phyloP scores from a whole-genome alignment of 768 basidiomycete genomes.

The Fistulinella prunicolor region DNA sequence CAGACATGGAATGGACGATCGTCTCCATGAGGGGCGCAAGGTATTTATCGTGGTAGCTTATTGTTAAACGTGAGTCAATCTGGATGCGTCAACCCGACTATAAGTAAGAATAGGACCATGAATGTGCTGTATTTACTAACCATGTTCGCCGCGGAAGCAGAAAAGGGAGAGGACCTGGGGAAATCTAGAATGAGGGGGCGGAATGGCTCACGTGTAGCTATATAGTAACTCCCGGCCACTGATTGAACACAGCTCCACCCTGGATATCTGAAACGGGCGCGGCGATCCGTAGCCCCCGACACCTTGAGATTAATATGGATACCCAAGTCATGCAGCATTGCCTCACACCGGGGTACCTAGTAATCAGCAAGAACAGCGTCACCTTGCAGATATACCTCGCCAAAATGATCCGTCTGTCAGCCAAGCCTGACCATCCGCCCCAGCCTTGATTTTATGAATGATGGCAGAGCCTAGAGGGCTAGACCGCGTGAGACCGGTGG shows the following conservation, averaged over 20 bases:
- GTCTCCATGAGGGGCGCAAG: slow-evolving; percentile 1
- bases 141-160: neutral
- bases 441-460: neutral
- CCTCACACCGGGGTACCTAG: too few relatives aligned
- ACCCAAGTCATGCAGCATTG: neutral
- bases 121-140: slow-evolving; percentile 4
- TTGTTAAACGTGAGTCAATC: slow-evolving; percentile 2
- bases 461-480: slow-evolving; percentile 6
- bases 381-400: neutral
- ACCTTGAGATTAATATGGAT: neutral
- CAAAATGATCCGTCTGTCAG: neutral
- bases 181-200: neutral
- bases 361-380: neutral
- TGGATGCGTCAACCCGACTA: too few relatives aligned
- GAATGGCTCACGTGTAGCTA: too few relatives aligned
- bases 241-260: slow-evolving; percentile 18
- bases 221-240: slow-evolving; percentile 15
- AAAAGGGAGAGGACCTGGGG: neutral
- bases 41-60: slow-evolving; percentile 1
- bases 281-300: slow-evolving; percentile 1
- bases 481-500: slow-evolving; percentile 13
- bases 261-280: neutral
- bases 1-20: neutral
- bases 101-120: neutral
- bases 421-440: neutral